Conservation (phyloP, 148 eudicot genomes). For the Mesembryanthemum crystallinum region DNA sequence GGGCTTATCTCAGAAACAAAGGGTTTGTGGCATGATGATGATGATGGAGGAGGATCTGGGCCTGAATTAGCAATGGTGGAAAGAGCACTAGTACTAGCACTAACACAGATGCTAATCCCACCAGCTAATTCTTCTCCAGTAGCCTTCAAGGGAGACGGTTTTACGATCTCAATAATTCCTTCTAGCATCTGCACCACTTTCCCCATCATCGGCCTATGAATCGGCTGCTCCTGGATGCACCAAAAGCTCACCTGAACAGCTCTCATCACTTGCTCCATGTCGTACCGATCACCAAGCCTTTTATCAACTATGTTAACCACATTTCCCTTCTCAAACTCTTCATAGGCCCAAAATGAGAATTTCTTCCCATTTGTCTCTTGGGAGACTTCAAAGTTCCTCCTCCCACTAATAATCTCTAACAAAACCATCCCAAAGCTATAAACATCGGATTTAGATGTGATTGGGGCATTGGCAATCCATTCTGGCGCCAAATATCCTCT, state of each 20-base stretch:
- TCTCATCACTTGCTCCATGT: slow-evolving; percentile 54
- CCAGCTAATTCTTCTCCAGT: slow-evolving; percentile 24
- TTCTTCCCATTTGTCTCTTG: slow-evolving; percentile 43
- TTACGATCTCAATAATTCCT: slow-evolving; percentile 50
- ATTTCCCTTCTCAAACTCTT: slow-evolving; percentile 68
- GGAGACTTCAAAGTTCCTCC: slow-evolving; percentile 70
- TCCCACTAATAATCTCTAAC: slow-evolving; percentile 71
- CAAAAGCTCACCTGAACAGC: slow-evolving; percentile 63
- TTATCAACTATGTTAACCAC: slow-evolving; percentile 40
- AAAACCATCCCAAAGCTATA: slow-evolving; percentile 85
- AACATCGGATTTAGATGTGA: slow-evolving; percentile 86
- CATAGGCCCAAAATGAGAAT: slow-evolving; percentile 66
- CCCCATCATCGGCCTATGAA: slow-evolving; percentile 73
- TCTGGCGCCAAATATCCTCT: slow-evolving; percentile 90
- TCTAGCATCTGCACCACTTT: slow-evolving; percentile 78
- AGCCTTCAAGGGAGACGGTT: slow-evolving; percentile 53
- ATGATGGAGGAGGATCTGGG: not conserved
- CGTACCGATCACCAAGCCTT: slow-evolving; percentile 38
- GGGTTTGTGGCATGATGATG: slow-evolving; percentile 35
- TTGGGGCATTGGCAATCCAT: slow-evolving; percentile 75
- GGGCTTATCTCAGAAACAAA: not conserved
- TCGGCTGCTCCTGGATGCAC: slow-evolving; percentile 84
- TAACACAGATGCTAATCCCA: slow-evolving; percentile 27
- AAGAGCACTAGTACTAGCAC: slow-evolving; percentile 23
- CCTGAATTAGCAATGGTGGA: not conserved